Evolutionary conservation across 2,329 filamentous ascomycete species (phyloP), one percentile per base, ranked within the genome.

Genomic region (Ceratocystis cacaofunesta): DNA sequence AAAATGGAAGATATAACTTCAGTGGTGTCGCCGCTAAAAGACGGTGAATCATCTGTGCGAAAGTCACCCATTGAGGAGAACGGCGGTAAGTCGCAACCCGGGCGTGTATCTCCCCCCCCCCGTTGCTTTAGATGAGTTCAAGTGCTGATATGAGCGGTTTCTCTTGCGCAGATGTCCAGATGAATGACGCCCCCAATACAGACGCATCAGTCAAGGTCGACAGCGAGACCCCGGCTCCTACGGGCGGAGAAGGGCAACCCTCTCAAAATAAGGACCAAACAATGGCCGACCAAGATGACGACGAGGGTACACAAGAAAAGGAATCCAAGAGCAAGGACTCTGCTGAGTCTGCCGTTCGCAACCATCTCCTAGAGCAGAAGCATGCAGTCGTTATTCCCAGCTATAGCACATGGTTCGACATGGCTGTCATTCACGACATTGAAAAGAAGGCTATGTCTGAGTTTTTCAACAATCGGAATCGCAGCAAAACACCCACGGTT

Each of bases 361-460:
- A 92, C 70, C 92, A 97, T 72, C 85, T 99, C 65, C 89, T 96
- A 68, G 85, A 90, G 15, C 94, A 99, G 77, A 95, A 91, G 52
- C 92, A 96, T 73, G 87, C 92, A 68, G 97, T 97, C 72, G 92
- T 99, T 69, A 84, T 99, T 25, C 94, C 94, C 25, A 97, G 92
- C 74, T 99, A 99, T 76, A 95, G 91, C 73, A 94, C 89, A 15
- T 99, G 94, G 94, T 99, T 99, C 75, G 94, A 99, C 76, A 96
- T 99, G 92, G 89, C 92, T 74, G 82, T 84, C 62, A 88, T 99
- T 72, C 89, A 96, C 75, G 84, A 85, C 68, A 88, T 96, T 71
- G 94, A 99, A 78, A 89, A 88, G 73, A 99, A 96, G 76, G 91
- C 91, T 6, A 82, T 99, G 70, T 91, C 92, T 22, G 94, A 99